Evolutionary conservation across 2,329 filamentous ascomycete genomes (phyloP), one percentile per base, ranked within the genome.

Genomic region (Simplicillium sp.): DNA sequence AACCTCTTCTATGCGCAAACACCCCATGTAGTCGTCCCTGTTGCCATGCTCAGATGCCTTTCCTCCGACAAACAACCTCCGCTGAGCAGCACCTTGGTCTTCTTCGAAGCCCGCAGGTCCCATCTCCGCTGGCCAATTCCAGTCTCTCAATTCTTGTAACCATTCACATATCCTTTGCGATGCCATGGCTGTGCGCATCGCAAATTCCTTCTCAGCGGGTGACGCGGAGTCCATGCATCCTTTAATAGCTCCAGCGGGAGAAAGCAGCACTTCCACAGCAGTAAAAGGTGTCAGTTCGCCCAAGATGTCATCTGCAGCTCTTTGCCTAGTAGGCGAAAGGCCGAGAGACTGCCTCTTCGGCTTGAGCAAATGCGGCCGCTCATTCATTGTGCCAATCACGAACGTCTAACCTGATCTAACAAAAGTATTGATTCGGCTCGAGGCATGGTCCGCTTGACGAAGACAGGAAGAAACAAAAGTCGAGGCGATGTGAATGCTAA

Each of bases 91-190:
- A 55, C 43, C 33, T 54, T 50, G 11, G 73, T 70, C 47, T 62
- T 56, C 51, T n/a, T 75, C 67, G 44, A 82, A 82, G 7, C 77
- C 78, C 1, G 64, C 57, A 3, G 73, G 67, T 32, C 69, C 69
- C 12, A 60, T 61, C 4, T 59, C 53, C 2, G 62, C 53, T 2
- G 76, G 71, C 78, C 79, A 80, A 2, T 65, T 59, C 78, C 77
- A 80, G 35, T 62, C 55, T 35, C 66, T 63, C 32, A 92, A 67
- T 64, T 92, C 86, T n/a, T 76, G 67, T 18, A 84, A 69, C 85
- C 86, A 92, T 53, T 77, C 72, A 58, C 82, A 73, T 46, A 92
- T 77, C 47, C 75, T 79, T 51, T 82, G 77, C 11, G 83, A 83
- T 13, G 83, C 80, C 45, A 80, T 60, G 34, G 84, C 84, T 34